These are phyloP conservation scores for Entoloma clypeatum DNA, from an alignment of 1,284 basidiomycete species.

Conservation along the genomic window DNA sequence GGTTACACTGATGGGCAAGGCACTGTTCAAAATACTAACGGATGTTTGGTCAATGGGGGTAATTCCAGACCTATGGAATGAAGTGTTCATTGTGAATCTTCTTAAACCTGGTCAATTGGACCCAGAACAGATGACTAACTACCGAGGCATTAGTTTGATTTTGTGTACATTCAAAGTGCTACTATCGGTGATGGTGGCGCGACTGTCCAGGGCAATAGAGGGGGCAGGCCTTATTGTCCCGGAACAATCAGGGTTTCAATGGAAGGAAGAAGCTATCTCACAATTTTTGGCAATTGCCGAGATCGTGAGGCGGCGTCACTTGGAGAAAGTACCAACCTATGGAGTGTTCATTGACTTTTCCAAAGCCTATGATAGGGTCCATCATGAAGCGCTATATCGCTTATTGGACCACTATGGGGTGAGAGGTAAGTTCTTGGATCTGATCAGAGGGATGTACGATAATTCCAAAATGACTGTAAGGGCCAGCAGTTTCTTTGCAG, in stretches of 20 bases:
- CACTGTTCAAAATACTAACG: neutral
- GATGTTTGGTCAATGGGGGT: conserved; percentile 1
- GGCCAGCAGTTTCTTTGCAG: neutral
- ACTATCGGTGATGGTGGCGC: neutral
- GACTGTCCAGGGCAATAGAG: neutral
- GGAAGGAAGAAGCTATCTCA: conserved; percentile 6
- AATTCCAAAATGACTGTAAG: neutral
- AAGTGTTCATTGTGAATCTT: conserved; percentile 1
- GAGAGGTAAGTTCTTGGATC: conserved; percentile 3
- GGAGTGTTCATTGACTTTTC: conserved; percentile 10
- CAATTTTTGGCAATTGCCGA: conserved; percentile 9
- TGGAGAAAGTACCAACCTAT: neutral
- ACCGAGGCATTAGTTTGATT: conserved; percentile 9
- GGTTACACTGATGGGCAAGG: neutral
- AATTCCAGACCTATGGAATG: conserved; percentile 1
- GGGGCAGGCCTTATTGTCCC: neutral
- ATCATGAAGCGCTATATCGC: conserved; percentile 6
- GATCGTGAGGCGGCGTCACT: conserved; percentile 1
- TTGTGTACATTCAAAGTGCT: conserved; percentile 5
- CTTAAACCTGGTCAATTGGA: conserved; percentile 5
- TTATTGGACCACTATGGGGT: conserved; percentile 2
- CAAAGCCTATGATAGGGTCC: conserved; percentile 10
- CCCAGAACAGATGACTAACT: conserved; percentile 1
- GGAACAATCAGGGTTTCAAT: conserved; percentile 8
- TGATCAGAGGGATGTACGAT: conserved; percentile 3